Base-by-base conservation (phyloP, 83 land plant species). In the Isoetes engelmannii region DNA sequence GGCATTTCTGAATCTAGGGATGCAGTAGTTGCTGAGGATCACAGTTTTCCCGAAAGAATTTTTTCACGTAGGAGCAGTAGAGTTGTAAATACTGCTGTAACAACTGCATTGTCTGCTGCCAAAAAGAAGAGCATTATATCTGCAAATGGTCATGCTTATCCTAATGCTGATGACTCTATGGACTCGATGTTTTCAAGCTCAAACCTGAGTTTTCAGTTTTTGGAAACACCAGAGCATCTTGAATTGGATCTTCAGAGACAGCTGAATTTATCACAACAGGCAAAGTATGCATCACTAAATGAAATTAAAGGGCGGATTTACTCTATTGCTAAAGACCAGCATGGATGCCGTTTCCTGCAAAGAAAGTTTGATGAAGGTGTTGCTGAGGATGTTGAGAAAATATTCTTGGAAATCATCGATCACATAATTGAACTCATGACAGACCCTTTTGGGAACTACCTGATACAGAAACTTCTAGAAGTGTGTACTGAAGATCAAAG, bases 361-460 rank as follows among this genome's bases (percentile, higher is more conserved):
- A 68, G 63, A 47, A 79, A 67, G 68, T 48, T 85, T 21, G 44
- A 63, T 1, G 83, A 82, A 48, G 82, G 83, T 7, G 72, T 55
- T 47, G n/a, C 21, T 21, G 81, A 77, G 44, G 85, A 82, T 69
- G 54, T 80, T 47, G 59, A 80, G 45, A 83, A 57, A 65, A 79
- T 85, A 45, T 83, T 85, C 72, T 12, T 61, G 7, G 88, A 83
- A 65, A 76, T 83, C 44, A 77, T 77, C 48, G 81, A 74, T 66
- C 80, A 83, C 47, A 66, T 85, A 76, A 72, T 80, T 55, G 81
- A 83, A 50, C 81, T 85, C 46, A 85, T 85, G 88, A 77, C 74
- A 15, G 83, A 85, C 66, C 81, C 80, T 9, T 79, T 85, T 77
- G 88, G 88, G 41, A 85, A 85, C 66, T 85, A 85, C 71, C 81